Conservation (phyloP, 129 eudicot species). For the Kitagawia praeruptora region DNA sequence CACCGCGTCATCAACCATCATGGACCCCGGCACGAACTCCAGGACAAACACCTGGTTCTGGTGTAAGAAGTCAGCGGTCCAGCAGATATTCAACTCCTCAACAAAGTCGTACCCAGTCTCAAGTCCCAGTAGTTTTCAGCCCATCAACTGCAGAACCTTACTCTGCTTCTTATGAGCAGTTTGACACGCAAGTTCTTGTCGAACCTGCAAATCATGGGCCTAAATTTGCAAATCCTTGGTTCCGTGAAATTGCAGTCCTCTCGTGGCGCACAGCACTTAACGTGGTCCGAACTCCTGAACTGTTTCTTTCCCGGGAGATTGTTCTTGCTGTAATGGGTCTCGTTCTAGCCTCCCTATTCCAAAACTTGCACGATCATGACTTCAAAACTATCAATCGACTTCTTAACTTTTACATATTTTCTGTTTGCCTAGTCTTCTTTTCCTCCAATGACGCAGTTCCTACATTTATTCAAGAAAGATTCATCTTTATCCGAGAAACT, state of each 20-base stretch:
- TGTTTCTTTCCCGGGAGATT: constrained; percentile 70
- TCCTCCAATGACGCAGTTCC: constrained; percentile 86
- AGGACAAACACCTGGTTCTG: constrained; percentile 26
- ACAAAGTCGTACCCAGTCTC: constrained; percentile 19
- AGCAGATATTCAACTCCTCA: constrained; percentile 24
- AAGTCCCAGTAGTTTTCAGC: constrained; percentile 33
- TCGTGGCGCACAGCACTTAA: constrained; percentile 69
- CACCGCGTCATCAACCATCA: constrained; percentile 66
- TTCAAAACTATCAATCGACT: constrained; percentile 71
- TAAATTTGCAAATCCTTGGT: constrained; percentile 73
- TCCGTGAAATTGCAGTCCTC: constrained; percentile 69
- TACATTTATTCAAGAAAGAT: constrained; percentile 73
- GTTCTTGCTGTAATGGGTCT: constrained; percentile 69
- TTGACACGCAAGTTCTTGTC: constrained; percentile 52
- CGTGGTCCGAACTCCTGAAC: constrained; percentile 77
- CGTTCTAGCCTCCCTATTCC: constrained; percentile 55
- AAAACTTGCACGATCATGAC: constrained; percentile 22
- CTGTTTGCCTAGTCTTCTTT: constrained; percentile 68
- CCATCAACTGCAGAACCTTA: constrained; percentile 30
- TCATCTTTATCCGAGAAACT: constrained; percentile 81
- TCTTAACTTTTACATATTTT: constrained; percentile 68
- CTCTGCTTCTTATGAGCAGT: constrained; percentile 32
- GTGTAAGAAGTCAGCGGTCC: constrained; percentile 16
- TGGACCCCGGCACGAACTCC: constrained; percentile 76
- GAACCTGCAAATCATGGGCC: constrained; percentile 60